phyloP scores from a whole-genome alignment of 176 grass and related monocot species.

The Typha latifolia region DNA sequence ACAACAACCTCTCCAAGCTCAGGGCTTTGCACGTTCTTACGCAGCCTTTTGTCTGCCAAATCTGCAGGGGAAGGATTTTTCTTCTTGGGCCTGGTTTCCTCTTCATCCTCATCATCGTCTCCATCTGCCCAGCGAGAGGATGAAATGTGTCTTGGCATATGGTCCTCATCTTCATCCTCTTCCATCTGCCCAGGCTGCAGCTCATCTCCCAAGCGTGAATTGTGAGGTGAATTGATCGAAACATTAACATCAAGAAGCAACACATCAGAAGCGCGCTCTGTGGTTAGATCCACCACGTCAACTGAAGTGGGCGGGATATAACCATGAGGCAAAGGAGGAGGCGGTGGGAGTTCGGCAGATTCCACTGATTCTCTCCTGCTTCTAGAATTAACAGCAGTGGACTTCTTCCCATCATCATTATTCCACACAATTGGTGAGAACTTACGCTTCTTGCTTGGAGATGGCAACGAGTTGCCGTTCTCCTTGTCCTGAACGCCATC shows the following conservation, averaged over 20 bases:
- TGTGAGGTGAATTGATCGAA: constrained; percentile 25
- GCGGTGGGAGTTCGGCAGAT: constrained; percentile 26
- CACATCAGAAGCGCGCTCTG: no score
- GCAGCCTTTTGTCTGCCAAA: constrained; percentile 8
- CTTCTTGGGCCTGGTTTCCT: constrained; percentile 22
- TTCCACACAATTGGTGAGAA: constrained; percentile 46
- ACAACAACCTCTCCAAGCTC: constrained; percentile 40
- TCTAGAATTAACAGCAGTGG: background rate
- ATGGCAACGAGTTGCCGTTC: background rate
- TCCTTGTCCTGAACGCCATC: background rate
- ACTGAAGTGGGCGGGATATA: background rate
- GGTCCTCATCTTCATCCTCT: constrained; percentile 33
- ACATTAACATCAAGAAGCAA: background rate
- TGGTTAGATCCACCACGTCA: background rate
- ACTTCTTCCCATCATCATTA: constrained; percentile 22
- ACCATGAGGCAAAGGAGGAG: constrained; percentile 30
- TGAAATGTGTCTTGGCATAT: constrained; percentile 47
- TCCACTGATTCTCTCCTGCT: constrained; percentile 13
- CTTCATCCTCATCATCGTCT: constrained; percentile 33
- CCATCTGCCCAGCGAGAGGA: constrained; percentile 66
- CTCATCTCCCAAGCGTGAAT: constrained; percentile 9
- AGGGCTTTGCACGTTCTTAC: constrained; percentile 30
- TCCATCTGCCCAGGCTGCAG: constrained; percentile 12
- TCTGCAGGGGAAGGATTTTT: constrained; percentile 26
- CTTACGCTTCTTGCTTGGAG: constrained; percentile 56